A percentile compares a stretch with the other conserved stretches of the same genome.
Conservation (phyloP, 768 basidiomycete species). For the Termitomyces sp. region DNA sequence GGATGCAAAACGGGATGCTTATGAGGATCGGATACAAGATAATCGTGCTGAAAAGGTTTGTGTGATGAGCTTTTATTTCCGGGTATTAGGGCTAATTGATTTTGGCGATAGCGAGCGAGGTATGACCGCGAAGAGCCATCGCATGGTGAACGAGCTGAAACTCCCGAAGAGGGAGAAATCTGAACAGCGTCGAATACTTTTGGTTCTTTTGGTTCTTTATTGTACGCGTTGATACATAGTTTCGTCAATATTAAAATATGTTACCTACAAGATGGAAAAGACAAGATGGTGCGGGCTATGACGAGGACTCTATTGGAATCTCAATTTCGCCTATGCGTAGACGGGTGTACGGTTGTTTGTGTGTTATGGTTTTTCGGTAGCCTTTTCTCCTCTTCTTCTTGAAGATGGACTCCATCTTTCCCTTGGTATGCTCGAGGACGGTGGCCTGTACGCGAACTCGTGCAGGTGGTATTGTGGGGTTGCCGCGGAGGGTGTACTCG, state of each 20-base stretch:
- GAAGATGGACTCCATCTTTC: constrained; percentile 83
- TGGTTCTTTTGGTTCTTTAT: not conserved
- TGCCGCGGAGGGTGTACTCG: constrained; percentile 86
- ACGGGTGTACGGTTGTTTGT: constrained; percentile 95
- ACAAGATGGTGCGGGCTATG: constrained; percentile 7
- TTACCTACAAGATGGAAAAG: constrained; percentile 3
- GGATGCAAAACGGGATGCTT: constrained; percentile 43
- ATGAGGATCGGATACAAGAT: constrained; percentile 44
- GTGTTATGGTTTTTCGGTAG: constrained; percentile 88
- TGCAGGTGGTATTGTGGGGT: constrained; percentile 60
- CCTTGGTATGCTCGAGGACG: constrained; percentile 97
- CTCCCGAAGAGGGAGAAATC: constrained; percentile 87
- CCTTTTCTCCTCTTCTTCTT: constrained; percentile 99
- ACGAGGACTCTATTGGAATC: constrained; percentile 22
- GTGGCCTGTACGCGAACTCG: constrained; percentile 78
- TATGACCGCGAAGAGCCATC: constrained; percentile 42
- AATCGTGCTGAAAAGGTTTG: constrained; percentile 66
- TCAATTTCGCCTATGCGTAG: constrained; percentile 85
- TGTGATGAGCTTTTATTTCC: not conserved
- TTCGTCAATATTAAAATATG: constrained; percentile 9
- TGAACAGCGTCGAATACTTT: constrained; percentile 23
- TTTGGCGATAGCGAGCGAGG: constrained; percentile 40
- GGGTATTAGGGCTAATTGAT: constrained; percentile 7
- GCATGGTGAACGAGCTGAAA: constrained; percentile 56
- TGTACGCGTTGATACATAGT: not conserved